Conservation (phyloP, 495 filamentous ascomycete species). For the Penicillium ochrochloron region DNA sequence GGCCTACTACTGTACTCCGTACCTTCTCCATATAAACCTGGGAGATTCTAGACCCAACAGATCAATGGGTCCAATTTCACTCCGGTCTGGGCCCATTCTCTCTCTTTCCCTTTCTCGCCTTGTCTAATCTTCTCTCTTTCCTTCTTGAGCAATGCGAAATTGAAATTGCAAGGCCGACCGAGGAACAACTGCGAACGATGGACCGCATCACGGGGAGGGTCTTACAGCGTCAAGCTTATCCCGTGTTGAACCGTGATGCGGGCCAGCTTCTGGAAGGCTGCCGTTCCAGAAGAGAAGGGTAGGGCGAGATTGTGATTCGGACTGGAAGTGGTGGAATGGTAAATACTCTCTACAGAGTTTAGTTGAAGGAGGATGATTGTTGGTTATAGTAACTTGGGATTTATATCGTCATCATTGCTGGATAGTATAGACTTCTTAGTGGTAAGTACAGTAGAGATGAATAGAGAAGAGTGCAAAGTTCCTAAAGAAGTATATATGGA, state of each 20-base stretch:
- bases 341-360: too few species aligned
- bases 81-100: constrained; percentile 16
- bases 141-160: constrained; percentile 1
- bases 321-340: background rate
- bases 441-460: background rate
- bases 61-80: constrained; percentile 35
- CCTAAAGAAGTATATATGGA: constrained; percentile 12
- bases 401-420: background rate
- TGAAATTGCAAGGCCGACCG: constrained; percentile 20
- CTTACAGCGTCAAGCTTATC: constrained; percentile 24
- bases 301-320: constrained; percentile 11
- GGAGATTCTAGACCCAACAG: constrained; percentile 33
- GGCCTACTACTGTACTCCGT: too few species aligned
- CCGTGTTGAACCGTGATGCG: constrained; percentile 8
- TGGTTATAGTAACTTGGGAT: background rate
- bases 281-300: background rate
- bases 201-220: constrained; percentile 16
- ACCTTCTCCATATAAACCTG: background rate
- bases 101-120: background rate
- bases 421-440: background rate
- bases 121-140: background rate
- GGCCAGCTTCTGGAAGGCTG: constrained; percentile 22
- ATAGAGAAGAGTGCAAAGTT: background rate
- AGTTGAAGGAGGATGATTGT: background rate
- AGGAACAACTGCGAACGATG: constrained; percentile 20